These are phyloP conservation scores for Coemansia erecta DNA, from an alignment of 192 early-diverging fungal species.

Conservation along the genomic window DNA sequence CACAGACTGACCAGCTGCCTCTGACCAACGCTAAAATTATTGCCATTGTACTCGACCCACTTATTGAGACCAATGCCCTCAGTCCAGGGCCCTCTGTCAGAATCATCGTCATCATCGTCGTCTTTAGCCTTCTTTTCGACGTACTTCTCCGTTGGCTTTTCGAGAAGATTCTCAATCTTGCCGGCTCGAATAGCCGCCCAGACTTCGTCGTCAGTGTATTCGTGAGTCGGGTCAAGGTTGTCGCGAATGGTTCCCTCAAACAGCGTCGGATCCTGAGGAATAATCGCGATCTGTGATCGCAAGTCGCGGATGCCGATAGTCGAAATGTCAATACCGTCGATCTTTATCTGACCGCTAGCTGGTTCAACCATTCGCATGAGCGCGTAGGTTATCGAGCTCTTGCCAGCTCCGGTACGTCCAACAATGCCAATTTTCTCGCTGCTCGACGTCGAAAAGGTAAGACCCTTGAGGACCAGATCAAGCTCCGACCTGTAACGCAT, in stretches of 20 bases:
- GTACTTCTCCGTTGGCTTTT: slow-evolving; percentile 11
- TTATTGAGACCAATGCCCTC: slow-evolving; percentile 55
- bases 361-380: slow-evolving; percentile 66
- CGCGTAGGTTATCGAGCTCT: slow-evolving; percentile 56
- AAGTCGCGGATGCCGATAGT: slow-evolving; percentile 47
- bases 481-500: slow-evolving; percentile 75
- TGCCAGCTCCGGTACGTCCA: slow-evolving; percentile 67
- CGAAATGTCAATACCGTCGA: slow-evolving; percentile 63
- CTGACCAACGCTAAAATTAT: slow-evolving; percentile 74
- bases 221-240: slow-evolving; percentile 50
- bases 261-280: slow-evolving; percentile 80
- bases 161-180: slow-evolving; percentile 9
- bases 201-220: slow-evolving; percentile 54
- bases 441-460: slow-evolving; percentile 24
- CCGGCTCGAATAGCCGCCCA: slow-evolving; percentile 54
- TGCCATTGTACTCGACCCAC: slow-evolving; percentile 47
- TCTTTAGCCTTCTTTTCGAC: slow-evolving; percentile 34
- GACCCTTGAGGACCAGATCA: slow-evolving; percentile 67
- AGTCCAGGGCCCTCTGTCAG: slow-evolving; percentile 50
- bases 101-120: slow-evolving; percentile 29
- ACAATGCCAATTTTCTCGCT: slow-evolving; percentile 21
- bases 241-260: slow-evolving; percentile 61
- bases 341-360: slow-evolving; percentile 56
- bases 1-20: slow-evolving; percentile 73
- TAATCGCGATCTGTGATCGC: slow-evolving; percentile 65